A percentile compares a stretch with the other conserved stretches of the same genome.
These are phyloP conservation scores for Monilinia vaccinii-corymbosi DNA, from an alignment of 2,329 filamentous ascomycete species.

Conservation along the genomic window DNA sequence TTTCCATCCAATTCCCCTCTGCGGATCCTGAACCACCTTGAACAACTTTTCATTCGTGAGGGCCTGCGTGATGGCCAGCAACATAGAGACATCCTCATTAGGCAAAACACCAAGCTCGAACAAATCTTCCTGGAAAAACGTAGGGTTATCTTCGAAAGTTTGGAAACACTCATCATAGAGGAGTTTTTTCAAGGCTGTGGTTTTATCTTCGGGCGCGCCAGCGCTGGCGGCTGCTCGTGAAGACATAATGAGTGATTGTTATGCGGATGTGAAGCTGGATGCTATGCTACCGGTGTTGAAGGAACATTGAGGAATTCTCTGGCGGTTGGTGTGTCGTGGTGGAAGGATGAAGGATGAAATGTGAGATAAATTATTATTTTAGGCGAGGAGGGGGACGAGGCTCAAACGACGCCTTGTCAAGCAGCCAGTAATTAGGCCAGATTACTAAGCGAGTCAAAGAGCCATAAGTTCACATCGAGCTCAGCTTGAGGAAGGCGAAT, in stretches of 20 bases:
- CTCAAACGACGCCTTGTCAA: slow-evolving; percentile 2
- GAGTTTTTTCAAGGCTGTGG: slow-evolving; percentile 20
- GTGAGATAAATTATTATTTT: slow-evolving; percentile 9
- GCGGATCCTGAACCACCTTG: slow-evolving; percentile 37
- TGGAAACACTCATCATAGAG: slow-evolving; percentile 25
- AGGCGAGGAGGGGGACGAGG: slow-evolving; percentile 9
- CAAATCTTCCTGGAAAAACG: slow-evolving; percentile 52
- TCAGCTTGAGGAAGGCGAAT: background rate
- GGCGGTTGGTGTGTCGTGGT: background rate
- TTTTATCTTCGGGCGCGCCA: slow-evolving; percentile 11
- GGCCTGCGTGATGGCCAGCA: slow-evolving; percentile 47
- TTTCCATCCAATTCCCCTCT: slow-evolving; percentile 43
- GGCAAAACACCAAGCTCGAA: slow-evolving; percentile 48
- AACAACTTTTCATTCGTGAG: slow-evolving; percentile 54
- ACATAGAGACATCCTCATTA: slow-evolving; percentile 43
- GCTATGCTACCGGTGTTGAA: slow-evolving; percentile 15
- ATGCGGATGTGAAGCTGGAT: slow-evolving; percentile 7
- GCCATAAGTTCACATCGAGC: no score
- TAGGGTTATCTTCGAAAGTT: slow-evolving; percentile 17
- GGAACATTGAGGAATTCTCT: slow-evolving; percentile 17
- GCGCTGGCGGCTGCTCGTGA: background rate
- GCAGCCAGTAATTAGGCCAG: background rate
- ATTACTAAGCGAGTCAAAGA: background rate
- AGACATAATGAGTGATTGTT: background rate
- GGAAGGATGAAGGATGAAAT: background rate